Base-by-base conservation (phyloP, 2,329 filamentous ascomycete genomes). In the Aspergillus ochraceus region DNA sequence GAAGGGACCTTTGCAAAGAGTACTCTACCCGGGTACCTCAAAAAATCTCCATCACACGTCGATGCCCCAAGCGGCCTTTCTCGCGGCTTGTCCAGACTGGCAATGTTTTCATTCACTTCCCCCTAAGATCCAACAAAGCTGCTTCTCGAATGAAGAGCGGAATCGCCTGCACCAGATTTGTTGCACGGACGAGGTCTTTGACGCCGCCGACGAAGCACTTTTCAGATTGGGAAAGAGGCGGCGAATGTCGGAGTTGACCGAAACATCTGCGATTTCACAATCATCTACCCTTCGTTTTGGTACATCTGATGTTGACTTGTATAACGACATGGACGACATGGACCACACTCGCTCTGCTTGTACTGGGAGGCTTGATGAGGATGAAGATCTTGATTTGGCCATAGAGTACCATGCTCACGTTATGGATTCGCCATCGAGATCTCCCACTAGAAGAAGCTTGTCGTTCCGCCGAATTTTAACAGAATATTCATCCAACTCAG, bases 321-420 rank as follows among this genome's bases (percentile, higher is more conserved):
- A 69, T 42, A 63, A 71, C 58, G 74, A 72, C 46, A 79, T 83
- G 66, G 76, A 83, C 39, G 81, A 85, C 54, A 79, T 83, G 66
- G 76, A 83, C 39, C 81, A 85, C 54, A 83, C 84, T 1, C 79
- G 90, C 59, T 85, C 86, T 53, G 86, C 91, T 62, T 88, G 83
- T 70, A 89, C 92, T 65, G 83, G 87, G 52, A 91, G 89, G 88
- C 78, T 92, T 26, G 89, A 92, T 30, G 88, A 91, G 59, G 87
- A 90, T 55, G 84, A 88, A 19, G 85, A 90, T 55, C 78, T 93
- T 32, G 89, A 93, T 67, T 80, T 93, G 42, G 83, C 82, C 42
- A 76, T 92, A 32, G 88, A 91, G 70, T 90, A 91, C 68, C 88
- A 90, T 69, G 79, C 83, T 50, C 88, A 88, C 66, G 76, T 87